Percentiles rank a stretch among this genome's conserved stretches.
phyloP scores from a whole-genome alignment of 352 stramenopile species.

The Phytophthora litchii region DNA sequence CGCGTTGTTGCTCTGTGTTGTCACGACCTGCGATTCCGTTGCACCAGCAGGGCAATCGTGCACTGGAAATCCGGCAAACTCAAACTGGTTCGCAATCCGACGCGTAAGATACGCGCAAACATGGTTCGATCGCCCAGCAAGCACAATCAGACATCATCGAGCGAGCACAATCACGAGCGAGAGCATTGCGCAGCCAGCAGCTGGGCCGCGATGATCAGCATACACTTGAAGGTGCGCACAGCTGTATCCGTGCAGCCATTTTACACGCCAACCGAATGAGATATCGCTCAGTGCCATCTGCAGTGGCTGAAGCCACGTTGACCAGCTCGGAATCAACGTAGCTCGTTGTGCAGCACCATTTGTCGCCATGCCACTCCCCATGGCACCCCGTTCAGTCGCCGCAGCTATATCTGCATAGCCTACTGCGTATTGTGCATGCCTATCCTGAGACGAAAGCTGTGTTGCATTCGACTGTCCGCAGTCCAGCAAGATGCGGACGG shows the following conservation, averaged over 20 bases:
- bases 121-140: neutral
- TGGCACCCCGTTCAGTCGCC: neutral
- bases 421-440: neutral
- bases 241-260: conserved; percentile 13
- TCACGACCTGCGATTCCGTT: conserved; percentile 17
- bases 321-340: neutral
- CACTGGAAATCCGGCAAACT: conserved; percentile 1
- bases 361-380: conserved; percentile 3
- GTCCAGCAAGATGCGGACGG: conserved; percentile 6
- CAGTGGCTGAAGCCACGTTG: neutral
- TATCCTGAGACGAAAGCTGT: conserved; percentile 8
- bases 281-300: neutral
- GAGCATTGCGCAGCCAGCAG: conserved; percentile 25
- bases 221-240: conserved; percentile 24
- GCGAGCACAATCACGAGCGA: neutral
- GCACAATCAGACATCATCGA: conserved; percentile 15
- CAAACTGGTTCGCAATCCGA: conserved; percentile 12
- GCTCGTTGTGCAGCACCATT: neutral
- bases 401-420: neutral
- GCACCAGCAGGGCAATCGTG: conserved; percentile 15
- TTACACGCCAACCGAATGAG: neutral
- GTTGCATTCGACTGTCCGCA: neutral
- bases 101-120: conserved; percentile 1
- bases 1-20: conserved; percentile 7
- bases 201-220: conserved; percentile 26